Percentiles rank a stretch among this genome's conserved stretches.
These are phyloP conservation scores for Populus davidiana DNA, from an alignment of 345 rosid genomes.

Conservation along the genomic window DNA sequence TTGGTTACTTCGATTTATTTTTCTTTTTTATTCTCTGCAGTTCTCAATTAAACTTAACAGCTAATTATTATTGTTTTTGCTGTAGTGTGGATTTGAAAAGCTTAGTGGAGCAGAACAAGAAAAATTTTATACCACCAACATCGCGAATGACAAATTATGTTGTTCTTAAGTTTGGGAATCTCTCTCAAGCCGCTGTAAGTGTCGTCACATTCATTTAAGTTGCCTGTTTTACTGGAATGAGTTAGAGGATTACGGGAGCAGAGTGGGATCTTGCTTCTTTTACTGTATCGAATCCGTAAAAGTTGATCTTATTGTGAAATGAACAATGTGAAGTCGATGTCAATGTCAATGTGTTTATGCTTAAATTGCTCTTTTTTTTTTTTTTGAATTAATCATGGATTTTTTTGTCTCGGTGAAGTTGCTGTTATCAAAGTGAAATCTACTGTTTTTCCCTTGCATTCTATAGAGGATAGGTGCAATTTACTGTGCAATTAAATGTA, in stretches of 20 bases:
- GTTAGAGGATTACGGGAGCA: background rate
- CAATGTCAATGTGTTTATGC: background rate
- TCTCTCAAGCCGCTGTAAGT: constrained; percentile 53
- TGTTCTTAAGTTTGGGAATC: constrained; percentile 75
- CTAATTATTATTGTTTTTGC: constrained; percentile 12
- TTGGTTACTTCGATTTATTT: background rate
- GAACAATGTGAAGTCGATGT: background rate
- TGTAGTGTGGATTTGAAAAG: constrained; percentile 88
- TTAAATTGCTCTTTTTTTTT: background rate
- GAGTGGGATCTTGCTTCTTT: too few species aligned
- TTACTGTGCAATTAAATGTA: background rate
- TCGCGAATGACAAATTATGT: constrained; percentile 90
- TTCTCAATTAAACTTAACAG: background rate
- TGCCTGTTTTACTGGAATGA: background rate
- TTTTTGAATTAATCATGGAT: background rate
- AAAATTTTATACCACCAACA: constrained; percentile 75
- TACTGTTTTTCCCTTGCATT: background rate
- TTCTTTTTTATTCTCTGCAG: background rate
- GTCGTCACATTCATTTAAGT: background rate
- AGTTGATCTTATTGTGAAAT: background rate
- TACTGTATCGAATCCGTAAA: too few species aligned
- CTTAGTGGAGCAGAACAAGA: constrained; percentile 76
- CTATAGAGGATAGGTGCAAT: background rate
- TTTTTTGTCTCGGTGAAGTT: too few species aligned
- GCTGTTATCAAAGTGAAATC: background rate